A percentile compares a stretch with the other conserved stretches of the same genome.
Conservation (phyloP, 768 basidiomycete genomes). For the Glaciozyma antarctica region DNA sequence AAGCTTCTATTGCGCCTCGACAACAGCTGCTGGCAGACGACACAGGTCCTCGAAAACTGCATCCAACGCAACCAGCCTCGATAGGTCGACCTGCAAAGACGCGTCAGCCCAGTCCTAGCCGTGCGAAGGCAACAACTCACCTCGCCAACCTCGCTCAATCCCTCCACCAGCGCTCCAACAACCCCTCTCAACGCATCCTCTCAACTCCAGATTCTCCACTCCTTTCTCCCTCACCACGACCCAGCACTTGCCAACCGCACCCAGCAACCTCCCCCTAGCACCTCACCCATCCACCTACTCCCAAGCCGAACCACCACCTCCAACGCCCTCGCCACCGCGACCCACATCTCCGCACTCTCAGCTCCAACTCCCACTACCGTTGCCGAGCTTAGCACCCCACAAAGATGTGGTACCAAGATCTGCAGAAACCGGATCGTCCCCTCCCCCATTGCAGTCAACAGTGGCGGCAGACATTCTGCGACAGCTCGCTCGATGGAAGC, state of each 20-base stretch:
- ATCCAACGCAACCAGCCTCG: too few species aligned
- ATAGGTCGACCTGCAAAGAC: too few species aligned
- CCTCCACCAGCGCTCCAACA: background rate
- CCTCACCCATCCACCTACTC: slow-evolving; percentile 6
- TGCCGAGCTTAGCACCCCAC: background rate
- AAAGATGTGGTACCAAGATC: slow-evolving; percentile 16
- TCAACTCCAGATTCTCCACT: background rate
- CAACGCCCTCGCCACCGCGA: background rate
- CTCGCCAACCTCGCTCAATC: background rate
- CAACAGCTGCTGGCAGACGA: too few species aligned
- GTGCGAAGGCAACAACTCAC: background rate
- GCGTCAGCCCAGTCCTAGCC: too few species aligned
- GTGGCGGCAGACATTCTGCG: background rate
- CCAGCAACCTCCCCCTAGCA: too few species aligned
- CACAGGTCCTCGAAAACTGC: too few species aligned
- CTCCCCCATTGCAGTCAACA: background rate
- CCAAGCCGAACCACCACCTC: background rate
- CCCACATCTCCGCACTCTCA: slow-evolving; percentile 8
- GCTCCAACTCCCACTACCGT: background rate
- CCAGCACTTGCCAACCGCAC: slow-evolving; percentile 10
- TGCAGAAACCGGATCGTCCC: slow-evolving; percentile 11
- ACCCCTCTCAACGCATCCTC: background rate
- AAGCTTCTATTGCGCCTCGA: too few species aligned
- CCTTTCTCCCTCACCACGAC: background rate
- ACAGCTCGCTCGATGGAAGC: slow-evolving; percentile 7